Base-by-base conservation (phyloP, 2,329 filamentous ascomycete species). In the Botryotinia convoluta region DNA sequence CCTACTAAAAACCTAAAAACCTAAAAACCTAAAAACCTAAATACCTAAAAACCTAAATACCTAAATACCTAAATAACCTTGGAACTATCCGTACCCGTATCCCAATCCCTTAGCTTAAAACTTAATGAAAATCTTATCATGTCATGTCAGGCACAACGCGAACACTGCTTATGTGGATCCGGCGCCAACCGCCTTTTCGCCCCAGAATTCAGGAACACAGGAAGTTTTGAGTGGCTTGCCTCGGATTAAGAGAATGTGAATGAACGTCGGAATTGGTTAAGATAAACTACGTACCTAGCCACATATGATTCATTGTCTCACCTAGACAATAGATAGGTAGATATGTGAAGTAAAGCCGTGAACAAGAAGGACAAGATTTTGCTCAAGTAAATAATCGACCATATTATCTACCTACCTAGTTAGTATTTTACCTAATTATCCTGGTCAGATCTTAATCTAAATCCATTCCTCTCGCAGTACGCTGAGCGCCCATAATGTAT, bases 121-220 rank as follows among this genome's bases (percentile, higher is more conserved):
- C 57, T 35, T 32, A 4, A 57, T 57, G n/a, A 37, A 37, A 54
- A 39, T 42, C 59, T 42, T 42, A 62, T 42, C 60, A 20, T 62
- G 12, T 51, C 51, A 57, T 57, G 37, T 39, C 60, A 63, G 60
- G 60, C 60, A 63, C 60, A 63, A 29, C 35, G 26, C 37, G 12
- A 63, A 63, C 37, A 63, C 12, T n/a, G 37, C 22, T 42, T 44
- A 14, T 63, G 61, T 63, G 39, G 61, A 63, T 39, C 61, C 61
- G 61, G 37, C 61, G 61, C 61, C 61, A 63, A 63, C 61, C 69
- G 72, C 72, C 64, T 70, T 73, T 73, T 29, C 48, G 67, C 57
- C 72, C 63, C 72, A 64, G 29, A 62, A 57, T 48, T 42, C 57
- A 48, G 45, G 57, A 51, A 70, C 35, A 35, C 51, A 70, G 26